Conservation (phyloP, 83 land plant genomes). For the Picea abies region DNA sequence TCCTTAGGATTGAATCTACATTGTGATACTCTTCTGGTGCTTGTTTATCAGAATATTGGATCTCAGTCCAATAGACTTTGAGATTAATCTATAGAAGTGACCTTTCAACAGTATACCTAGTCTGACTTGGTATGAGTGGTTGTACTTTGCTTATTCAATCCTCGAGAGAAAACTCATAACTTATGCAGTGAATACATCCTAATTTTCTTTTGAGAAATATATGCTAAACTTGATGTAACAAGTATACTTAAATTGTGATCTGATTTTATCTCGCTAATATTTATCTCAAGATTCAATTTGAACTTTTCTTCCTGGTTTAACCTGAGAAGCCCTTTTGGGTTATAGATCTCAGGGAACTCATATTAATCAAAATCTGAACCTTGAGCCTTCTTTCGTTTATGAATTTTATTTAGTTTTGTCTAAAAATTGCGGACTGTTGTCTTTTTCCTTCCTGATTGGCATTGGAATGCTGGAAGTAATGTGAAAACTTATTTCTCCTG, state of each 20-base stretch:
- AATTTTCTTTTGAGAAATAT: background rate
- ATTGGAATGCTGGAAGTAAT: background rate
- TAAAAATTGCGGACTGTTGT: background rate
- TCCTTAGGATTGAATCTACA: background rate
- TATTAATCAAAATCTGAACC: background rate
- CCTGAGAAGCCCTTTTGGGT: background rate
- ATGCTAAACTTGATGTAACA: background rate
- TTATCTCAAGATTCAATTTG: background rate
- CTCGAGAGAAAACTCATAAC: background rate
- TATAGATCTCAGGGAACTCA: background rate
- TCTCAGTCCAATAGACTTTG: background rate
- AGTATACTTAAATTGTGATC: background rate
- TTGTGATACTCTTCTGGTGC: background rate
- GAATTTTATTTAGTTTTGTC: background rate
- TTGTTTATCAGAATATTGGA: constrained; percentile 6
- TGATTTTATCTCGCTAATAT: background rate
- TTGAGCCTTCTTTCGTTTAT: background rate
- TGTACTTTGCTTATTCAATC: background rate
- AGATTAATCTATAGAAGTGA: background rate
- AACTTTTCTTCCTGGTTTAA: background rate
- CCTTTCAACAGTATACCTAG: background rate
- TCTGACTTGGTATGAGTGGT: background rate
- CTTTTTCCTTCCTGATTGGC: background rate
- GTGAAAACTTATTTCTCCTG: background rate
- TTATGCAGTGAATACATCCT: background rate